Evolutionary conservation across 2,329 filamentous ascomycete species (phyloP).

Genomic region (Aspergillus viridinutans): DNA sequence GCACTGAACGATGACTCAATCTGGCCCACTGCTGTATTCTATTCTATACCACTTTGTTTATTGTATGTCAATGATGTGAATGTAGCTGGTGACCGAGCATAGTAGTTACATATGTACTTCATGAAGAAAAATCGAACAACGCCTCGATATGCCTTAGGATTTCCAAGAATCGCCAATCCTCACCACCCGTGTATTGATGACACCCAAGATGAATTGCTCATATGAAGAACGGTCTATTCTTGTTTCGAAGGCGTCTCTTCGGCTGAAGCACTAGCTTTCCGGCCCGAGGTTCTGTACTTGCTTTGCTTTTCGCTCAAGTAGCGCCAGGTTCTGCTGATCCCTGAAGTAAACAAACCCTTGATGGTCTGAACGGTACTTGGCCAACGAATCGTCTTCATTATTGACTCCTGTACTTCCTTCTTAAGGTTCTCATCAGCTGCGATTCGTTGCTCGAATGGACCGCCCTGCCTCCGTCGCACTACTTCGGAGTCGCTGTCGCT

Average conservation of each 20-base stretch:
- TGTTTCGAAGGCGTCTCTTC: slow-evolving; percentile 14
- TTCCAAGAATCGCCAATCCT: slow-evolving; percentile 1
- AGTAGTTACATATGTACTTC: slow-evolving; percentile 11
- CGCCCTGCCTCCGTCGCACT: slow-evolving; percentile 71
- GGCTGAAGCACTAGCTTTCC: slow-evolving; percentile 18
- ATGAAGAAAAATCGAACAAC: slow-evolving; percentile 6
- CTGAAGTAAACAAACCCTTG: slow-evolving; percentile 79
- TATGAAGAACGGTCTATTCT: slow-evolving; percentile 9
- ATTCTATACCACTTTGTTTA: neutral
- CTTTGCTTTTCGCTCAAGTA: slow-evolving; percentile 79
- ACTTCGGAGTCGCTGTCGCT: slow-evolving; percentile 62
- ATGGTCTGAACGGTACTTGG: slow-evolving; percentile 82
- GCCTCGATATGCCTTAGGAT: slow-evolving; percentile 15
- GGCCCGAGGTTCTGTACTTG: slow-evolving; percentile 51
- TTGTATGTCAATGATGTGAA: neutral
- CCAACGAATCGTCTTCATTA: slow-evolving; percentile 87
- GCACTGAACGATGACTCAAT: neutral
- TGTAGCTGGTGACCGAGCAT: neutral
- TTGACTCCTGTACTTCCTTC: slow-evolving; percentile 67
- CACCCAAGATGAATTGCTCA: slow-evolving; percentile 1
- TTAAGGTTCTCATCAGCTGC: slow-evolving; percentile 67
- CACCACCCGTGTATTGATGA: slow-evolving; percentile 9
- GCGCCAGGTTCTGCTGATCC: slow-evolving; percentile 62
- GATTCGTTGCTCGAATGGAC: slow-evolving; percentile 81
- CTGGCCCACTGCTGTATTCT: neutral